Base-by-base conservation (phyloP, 1,284 basidiomycete species). In the Puccinia polysora region DNA sequence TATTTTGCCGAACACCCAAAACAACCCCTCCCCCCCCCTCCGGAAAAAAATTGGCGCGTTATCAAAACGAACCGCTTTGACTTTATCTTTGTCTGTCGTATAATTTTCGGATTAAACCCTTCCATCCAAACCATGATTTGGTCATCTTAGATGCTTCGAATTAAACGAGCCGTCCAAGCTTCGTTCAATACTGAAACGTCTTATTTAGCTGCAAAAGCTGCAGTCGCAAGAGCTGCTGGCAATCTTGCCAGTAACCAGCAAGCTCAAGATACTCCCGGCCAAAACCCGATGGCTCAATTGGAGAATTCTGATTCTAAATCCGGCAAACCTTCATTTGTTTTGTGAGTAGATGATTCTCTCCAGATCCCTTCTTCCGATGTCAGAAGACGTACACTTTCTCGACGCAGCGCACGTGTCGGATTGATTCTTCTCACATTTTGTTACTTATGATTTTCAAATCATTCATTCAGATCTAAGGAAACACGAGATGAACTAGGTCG, bases 81-180 rank as follows among this genome's bases (percentile, higher is more conserved):
- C 23, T 74, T 53, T 14, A 8, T 55, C 28, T 30, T 25, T 55
- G 52, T 55, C 12, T 30, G n/a, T n/a, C n/a, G n/a, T n/a, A n/a
- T n/a, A n/a, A n/a, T n/a, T n/a, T n/a, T n/a, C n/a, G n/a, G n/a
- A n/a, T n/a, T n/a, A n/a, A n/a, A n/a, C n/a, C n/a, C n/a, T n/a
- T n/a, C n/a, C n/a, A n/a, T n/a, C n/a, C n/a, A n/a, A n/a, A n/a
- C n/a, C n/a, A 25, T 49, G 38, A 20, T 5, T 43, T 10, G 12
- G 8, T 30, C 18, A 14, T 52, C 63, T 20, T 62, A 70, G 60
- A 72, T 72, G 69, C 82, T 98, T 73, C 88, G 96, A 15, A 97
- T 99, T 84, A 97, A 96, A 82, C 87, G 96, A 69, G 91, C 91
- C 76, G 95, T 99, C 5, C 95, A 98, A 81, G 94, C 96, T 45